Evolutionary conservation across 1,139 yeast species (phyloP), one percentile per base, ranked within the genome.

Genomic region (Yamadazyma sp.): DNA sequence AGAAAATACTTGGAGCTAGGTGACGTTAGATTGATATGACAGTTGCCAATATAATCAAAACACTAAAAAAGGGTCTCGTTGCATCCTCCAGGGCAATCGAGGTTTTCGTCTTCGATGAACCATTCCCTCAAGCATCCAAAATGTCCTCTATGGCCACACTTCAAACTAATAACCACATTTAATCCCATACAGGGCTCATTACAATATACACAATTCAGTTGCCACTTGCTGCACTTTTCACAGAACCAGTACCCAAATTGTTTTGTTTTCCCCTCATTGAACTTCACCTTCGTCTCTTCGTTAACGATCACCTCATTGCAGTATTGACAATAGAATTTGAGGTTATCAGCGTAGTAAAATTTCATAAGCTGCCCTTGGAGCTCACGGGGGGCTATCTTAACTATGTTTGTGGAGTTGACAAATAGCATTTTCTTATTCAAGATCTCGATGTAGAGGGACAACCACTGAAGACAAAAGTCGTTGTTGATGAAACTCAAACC

Each of bases 121-220:
- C 98, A 91, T 36, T 77, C 75, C 44, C 73, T 71, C 54, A 89
- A 69, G 64, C 98, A 92, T 3, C 80, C 81, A 54, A 80, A 81
- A 60, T 92, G 98, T 1, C 95, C 91, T 40, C 82, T 73, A 59
- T 92, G 98, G 0, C 97, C 97, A 66, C 98, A 92, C 34, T 69
- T 75, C 39, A 87, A 62, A 49, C 73, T 66, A 17, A 82, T 66
- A n/a, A 79, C 79, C 17, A 86, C 77, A 9, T 83, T 75, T 39
- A 86, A 66, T 0, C 95, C 95, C 51, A 76, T 78, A 50, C 91
- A 73, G 2, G 96, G 92, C 53, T 79, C 83, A 45, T 83, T 74
- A 57, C 98, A 92, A 46, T 84, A 78, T n/a, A 83, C 73, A 59
- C 98, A 92, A 31, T 81, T 77, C 47, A 78, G 83, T 47, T 79